These are phyloP conservation scores for Heliocybe sulcata DNA, from an alignment of 1,284 basidiomycete species.

Conservation along the genomic window DNA sequence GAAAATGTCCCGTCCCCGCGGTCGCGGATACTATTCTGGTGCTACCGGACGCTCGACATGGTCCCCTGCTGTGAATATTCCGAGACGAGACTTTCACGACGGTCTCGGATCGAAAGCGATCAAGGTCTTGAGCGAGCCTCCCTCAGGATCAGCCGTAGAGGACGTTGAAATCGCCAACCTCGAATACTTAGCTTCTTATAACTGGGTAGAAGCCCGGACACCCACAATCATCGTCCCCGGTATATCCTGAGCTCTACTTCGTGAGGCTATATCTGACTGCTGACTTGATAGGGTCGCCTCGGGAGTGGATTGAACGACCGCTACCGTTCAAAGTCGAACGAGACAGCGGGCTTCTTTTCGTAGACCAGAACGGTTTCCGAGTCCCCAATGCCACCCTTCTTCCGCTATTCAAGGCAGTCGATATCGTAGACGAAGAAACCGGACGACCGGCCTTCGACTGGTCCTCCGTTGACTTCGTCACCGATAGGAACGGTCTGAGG, in stretches of 20 bases:
- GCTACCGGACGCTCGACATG: not conserved
- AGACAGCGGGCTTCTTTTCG: conserved; percentile 34
- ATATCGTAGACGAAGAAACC: conserved; percentile 26
- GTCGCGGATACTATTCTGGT: not conserved
- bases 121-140: conserved; percentile 17
- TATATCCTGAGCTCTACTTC: conserved; percentile 13
- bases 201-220: conserved; percentile 34
- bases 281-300: conserved; percentile 36
- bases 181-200: conserved; percentile 46
- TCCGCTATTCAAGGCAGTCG: conserved; percentile 43
- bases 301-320: conserved; percentile 36
- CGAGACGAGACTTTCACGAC: conserved; percentile 22
- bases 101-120: conserved; percentile 20
- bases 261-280: not conserved
- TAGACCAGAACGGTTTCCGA: conserved; percentile 44
- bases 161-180: conserved; percentile 27
- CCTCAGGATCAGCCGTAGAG: not conserved
- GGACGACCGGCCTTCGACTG: conserved; percentile 34
- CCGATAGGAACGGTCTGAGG: conserved; percentile 49
- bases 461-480: conserved; percentile 43
- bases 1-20: not conserved
- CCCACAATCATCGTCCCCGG: conserved; percentile 56
- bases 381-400: conserved; percentile 32
- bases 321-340: conserved; percentile 39
- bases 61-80: conserved; percentile 17